A percentile compares a stretch with the other conserved stretches of the same genome.
phyloP scores from a whole-genome alignment of 441 rosid genomes.

The Flueggea neowawraea region DNA sequence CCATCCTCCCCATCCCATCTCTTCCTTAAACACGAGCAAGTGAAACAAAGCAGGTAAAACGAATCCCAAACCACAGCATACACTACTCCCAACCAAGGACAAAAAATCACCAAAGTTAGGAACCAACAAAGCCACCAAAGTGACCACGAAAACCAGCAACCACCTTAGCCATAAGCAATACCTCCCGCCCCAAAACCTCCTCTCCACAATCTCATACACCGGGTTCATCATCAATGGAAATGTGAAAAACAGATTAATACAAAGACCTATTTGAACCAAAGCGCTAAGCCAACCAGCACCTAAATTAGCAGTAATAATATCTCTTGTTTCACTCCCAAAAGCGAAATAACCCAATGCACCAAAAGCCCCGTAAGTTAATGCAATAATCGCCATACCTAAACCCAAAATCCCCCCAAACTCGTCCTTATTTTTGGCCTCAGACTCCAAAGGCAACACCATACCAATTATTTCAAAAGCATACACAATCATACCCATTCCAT shows the following conservation, averaged over 20 bases:
- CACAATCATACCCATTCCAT: conserved; percentile 82
- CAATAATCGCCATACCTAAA: conserved; percentile 45
- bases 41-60: conserved; percentile 75
- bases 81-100: conserved; percentile 79
- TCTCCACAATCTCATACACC: conserved; percentile 72
- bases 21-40: conserved; percentile 65
- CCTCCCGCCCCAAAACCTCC: conserved; percentile 50
- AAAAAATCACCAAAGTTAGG: conserved; percentile 83
- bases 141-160: conserved; percentile 55
- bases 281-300: conserved; percentile 50
- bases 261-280: conserved; percentile 64
- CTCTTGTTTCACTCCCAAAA: conserved; percentile 59
- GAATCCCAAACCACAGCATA: conserved; percentile 71
- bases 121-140: conserved; percentile 58
- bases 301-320: conserved; percentile 70
- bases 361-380: conserved; percentile 55
- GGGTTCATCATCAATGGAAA: conserved; percentile 91
- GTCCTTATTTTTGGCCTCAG: conserved; percentile 57
- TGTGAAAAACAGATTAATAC: conserved; percentile 75
- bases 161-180: conserved; percentile 78
- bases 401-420: conserved; percentile 55
- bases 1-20: conserved; percentile 51
- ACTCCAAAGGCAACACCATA: conserved; percentile 78
- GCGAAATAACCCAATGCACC: conserved; percentile 80
- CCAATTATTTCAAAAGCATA: conserved; percentile 78